Conservation (phyloP, 2,329 filamentous ascomycete species). For the Nigrospora osmanthi region DNA sequence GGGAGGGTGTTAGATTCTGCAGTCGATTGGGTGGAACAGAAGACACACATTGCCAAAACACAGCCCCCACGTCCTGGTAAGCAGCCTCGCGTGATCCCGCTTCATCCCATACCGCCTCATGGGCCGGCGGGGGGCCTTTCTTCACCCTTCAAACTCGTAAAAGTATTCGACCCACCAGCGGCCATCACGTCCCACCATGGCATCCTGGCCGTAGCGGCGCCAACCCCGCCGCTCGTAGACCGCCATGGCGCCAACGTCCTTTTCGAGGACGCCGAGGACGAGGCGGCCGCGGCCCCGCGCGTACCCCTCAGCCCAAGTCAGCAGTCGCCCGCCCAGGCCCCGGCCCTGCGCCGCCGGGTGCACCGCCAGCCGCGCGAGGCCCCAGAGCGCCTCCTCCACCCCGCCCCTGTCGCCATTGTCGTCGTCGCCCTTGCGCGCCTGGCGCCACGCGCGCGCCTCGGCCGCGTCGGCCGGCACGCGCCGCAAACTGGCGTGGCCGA, state of each 20-base stretch:
- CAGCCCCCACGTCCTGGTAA: too few relatives aligned
- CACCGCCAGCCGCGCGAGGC: not conserved
- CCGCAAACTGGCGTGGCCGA: not conserved
- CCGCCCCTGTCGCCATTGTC: not conserved
- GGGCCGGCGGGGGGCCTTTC: not conserved
- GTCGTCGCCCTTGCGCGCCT: too few relatives aligned
- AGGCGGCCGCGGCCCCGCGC: not conserved
- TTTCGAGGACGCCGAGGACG: slow-evolving; percentile 1
- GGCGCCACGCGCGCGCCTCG: not conserved
- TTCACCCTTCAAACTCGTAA: not conserved
- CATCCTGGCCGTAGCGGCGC: not conserved
- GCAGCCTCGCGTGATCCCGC: too few relatives aligned
- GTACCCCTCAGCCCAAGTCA: not conserved
- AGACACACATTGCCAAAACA: too few relatives aligned
- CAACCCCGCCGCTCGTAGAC: slow-evolving; percentile 1
- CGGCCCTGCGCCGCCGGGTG: not conserved
- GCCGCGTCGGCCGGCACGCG: not conserved
- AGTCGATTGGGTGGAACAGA: too few relatives aligned
- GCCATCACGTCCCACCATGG: not conserved
- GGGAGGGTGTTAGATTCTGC: too few relatives aligned
- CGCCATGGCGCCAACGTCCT: not conserved
- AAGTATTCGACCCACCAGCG: not conserved
- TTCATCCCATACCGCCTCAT: too few relatives aligned
- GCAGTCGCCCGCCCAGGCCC: not conserved
- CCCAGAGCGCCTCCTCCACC: not conserved